Conservation (phyloP, 345 rosid species). For the Clausena lansium region DNA sequence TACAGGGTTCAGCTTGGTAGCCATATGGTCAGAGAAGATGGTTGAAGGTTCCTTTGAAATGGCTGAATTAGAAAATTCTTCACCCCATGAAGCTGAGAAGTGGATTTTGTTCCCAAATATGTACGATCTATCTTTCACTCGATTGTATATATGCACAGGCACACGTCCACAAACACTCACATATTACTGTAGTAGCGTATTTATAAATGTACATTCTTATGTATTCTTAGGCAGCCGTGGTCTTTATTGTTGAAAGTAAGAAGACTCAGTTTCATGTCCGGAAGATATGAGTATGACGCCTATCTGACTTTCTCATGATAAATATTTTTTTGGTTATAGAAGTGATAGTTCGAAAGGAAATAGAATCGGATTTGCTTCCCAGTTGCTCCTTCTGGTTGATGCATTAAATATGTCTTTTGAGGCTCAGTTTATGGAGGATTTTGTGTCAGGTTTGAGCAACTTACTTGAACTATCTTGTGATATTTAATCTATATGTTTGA, state of each 20-base stretch:
- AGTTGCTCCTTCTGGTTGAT: conserved; percentile 70
- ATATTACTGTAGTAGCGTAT: neutral
- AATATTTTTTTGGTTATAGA: neutral
- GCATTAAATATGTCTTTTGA: conserved; percentile 65
- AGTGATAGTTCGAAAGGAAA: conserved; percentile 55
- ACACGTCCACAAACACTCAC: neutral
- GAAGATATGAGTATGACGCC: neutral
- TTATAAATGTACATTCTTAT: neutral
- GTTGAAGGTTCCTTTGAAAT: conserved; percentile 85
- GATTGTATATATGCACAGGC: neutral
- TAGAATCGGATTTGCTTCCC: conserved; percentile 77
- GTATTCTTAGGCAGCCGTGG: neutral
- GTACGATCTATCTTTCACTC: conserved; percentile 44
- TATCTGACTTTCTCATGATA: neutral
- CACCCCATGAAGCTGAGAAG: conserved; percentile 89
- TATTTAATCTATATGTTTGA: conserved; percentile 7
- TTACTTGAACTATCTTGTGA: conserved; percentile 5
- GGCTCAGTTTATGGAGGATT: conserved; percentile 92
- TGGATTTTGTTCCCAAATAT: conserved; percentile 70
- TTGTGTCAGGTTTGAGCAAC: conserved; percentile 69
- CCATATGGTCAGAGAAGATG: conserved; percentile 67
- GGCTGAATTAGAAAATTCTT: conserved; percentile 92
- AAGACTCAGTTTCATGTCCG: neutral
- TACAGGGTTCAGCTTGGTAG: conserved; percentile 70
- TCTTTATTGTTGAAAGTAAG: neutral